Evolutionary conservation across 805 yeast species (phyloP).

Genomic region (Alloascoidea hylecoeti): DNA sequence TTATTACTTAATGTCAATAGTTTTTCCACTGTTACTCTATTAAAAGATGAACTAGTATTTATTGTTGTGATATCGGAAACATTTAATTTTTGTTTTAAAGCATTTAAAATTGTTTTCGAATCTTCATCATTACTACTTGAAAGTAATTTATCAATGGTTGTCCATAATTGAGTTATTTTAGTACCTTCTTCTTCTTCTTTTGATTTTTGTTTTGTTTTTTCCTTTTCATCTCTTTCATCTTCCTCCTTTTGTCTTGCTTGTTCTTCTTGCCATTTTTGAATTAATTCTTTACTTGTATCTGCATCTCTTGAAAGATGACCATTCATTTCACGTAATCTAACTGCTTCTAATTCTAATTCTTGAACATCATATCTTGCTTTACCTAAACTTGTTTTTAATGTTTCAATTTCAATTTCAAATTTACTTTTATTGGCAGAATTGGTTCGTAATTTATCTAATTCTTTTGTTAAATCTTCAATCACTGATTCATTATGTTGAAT

Average conservation of each 20-base stretch:
- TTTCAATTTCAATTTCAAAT: too few relatives aligned
- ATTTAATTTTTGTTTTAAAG: background rate
- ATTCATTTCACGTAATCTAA: background rate
- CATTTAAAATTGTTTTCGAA: background rate
- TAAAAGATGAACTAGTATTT: background rate
- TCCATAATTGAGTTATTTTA: background rate
- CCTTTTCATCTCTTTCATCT: background rate
- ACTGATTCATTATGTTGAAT: slow-evolving; percentile 2
- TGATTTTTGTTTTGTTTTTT: background rate
- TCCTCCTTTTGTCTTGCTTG: background rate
- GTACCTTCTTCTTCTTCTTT: background rate
- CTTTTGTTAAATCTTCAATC: background rate
- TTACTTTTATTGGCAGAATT: background rate
- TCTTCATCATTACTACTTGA: background rate
- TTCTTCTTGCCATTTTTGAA: background rate
- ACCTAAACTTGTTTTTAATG: background rate
- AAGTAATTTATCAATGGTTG: background rate
- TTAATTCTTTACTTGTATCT: background rate
- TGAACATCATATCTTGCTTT: background rate
- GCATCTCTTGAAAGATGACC: background rate
- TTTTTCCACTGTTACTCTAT: background rate
- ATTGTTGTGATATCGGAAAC: too few relatives aligned
- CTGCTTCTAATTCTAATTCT: background rate
- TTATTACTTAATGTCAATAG: background rate
- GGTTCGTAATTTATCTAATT: background rate